A percentile compares a stretch with the other conserved stretches of the same genome.
These are phyloP conservation scores for Ammopiptanthus mongolicus DNA, from an alignment of 306 rosid species.

Conservation along the genomic window DNA sequence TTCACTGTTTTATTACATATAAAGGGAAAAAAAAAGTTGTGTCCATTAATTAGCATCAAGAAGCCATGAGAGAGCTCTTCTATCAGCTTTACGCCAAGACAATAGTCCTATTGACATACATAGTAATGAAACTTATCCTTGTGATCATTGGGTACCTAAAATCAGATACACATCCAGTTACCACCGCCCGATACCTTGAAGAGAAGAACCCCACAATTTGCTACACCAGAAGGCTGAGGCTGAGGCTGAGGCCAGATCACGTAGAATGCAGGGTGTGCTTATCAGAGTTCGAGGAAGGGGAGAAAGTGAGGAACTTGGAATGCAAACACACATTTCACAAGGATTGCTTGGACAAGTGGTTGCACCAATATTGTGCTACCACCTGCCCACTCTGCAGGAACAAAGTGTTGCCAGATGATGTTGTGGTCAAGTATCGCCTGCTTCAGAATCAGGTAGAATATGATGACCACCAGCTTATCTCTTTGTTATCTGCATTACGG, in stretches of 20 bases:
- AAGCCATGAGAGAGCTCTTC: constrained; percentile 57
- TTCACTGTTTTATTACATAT: neutral
- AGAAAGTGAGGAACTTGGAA: constrained; percentile 53
- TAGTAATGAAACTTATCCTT: constrained; percentile 48
- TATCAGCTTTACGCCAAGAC: constrained; percentile 51
- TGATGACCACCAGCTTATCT: constrained; percentile 50
- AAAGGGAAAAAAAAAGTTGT: neutral
- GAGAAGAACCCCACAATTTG: constrained; percentile 55
- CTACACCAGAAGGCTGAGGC: constrained; percentile 16
- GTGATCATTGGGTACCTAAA: constrained; percentile 34
- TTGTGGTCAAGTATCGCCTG: constrained; percentile 44
- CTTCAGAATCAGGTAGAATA: constrained; percentile 58
- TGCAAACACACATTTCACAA: constrained; percentile 79
- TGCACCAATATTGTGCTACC: constrained; percentile 63
- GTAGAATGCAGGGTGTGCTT: constrained; percentile 76
- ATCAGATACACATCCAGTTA: constrained; percentile 38
- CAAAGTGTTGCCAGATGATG: constrained; percentile 69
- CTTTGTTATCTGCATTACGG: constrained; percentile 56
- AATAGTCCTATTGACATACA: constrained; percentile 47
- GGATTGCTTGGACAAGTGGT: constrained; percentile 84
- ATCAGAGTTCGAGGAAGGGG: constrained; percentile 73
- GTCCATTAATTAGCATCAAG: neutral
- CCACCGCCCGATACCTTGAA: constrained; percentile 65
- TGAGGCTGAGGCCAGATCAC: neutral
- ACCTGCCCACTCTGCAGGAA: constrained; percentile 90